These are phyloP conservation scores for Pseudotsuga menziesii DNA, from an alignment of 75 land plant species.

Conservation along the genomic window DNA sequence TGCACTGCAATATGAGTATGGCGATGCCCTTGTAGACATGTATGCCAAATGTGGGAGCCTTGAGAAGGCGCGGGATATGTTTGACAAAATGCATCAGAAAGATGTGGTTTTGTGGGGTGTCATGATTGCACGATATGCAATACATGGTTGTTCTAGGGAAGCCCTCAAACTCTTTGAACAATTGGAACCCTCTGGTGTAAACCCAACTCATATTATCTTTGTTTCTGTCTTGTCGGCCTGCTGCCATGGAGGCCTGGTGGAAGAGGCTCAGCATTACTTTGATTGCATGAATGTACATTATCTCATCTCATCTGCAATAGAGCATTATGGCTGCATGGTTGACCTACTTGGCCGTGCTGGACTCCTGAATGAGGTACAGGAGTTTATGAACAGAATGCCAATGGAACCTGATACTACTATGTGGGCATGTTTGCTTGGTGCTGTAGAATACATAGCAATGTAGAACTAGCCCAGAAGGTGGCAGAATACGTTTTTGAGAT, in stretches of 20 bases:
- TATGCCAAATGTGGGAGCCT: constrained; percentile 49
- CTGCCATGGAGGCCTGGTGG: constrained; percentile 47
- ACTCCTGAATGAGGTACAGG: constrained; percentile 26
- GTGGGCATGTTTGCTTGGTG: constrained; percentile 43
- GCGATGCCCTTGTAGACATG: constrained; percentile 36
- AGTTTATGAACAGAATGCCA: constrained; percentile 28
- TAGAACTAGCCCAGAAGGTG: constrained; percentile 31
- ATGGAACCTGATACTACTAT: constrained; percentile 33
- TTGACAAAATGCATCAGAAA: constrained; percentile 12
- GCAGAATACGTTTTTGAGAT: constrained; percentile 28
- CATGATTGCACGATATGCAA: constrained; percentile 39
- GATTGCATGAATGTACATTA: constrained; percentile 29
- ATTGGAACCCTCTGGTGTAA: constrained; percentile 27
- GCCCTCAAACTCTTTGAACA: constrained; percentile 25
- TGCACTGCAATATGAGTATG: constrained; percentile 24
- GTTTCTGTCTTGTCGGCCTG: constrained; percentile 41
- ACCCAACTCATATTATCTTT: constrained; percentile 40
- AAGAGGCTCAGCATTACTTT: constrained; percentile 24
- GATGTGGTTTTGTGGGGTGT: constrained; percentile 51
- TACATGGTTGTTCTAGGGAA: constrained; percentile 25
- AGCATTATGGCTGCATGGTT: constrained; percentile 55
- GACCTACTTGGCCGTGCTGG: constrained; percentile 46
- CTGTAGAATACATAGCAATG: constrained; percentile 46
- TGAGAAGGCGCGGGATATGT: constrained; percentile 23
- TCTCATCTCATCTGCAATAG: constrained; percentile 26